A percentile compares a stretch with the other conserved stretches of the same genome.
Evolutionary conservation across 257 asterid genomes (phyloP).

Genomic region (Solanum piurae): DNA sequence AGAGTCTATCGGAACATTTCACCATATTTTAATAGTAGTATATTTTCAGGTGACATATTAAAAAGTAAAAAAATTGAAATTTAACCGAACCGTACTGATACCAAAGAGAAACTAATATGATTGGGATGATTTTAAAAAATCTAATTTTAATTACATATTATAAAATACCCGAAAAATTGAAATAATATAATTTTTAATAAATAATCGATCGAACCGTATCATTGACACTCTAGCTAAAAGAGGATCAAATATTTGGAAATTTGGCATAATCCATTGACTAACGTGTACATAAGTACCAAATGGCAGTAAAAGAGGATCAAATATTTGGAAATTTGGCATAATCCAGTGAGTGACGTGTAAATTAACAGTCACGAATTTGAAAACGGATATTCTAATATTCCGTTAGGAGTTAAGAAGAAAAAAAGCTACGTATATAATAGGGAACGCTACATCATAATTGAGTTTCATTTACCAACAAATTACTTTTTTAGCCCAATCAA

Average conservation of each 20-base stretch:
- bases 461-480: neutral
- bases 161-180: neutral
- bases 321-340: neutral
- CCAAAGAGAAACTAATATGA: neutral
- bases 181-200: too few relatives aligned
- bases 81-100: too few relatives aligned
- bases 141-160: neutral
- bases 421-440: neutral
- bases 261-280: neutral
- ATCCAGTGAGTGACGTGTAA: neutral
- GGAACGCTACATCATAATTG: neutral
- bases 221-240: too few relatives aligned
- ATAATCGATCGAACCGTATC: neutral
- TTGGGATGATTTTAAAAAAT: too few relatives aligned
- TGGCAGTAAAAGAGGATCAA: neutral
- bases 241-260: too few relatives aligned
- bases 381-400: neutral
- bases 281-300: neutral
- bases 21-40: too few relatives aligned
- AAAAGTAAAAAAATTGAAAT: too few relatives aligned
- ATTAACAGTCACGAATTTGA: neutral
- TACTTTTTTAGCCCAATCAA: neutral
- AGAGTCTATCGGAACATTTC: too few relatives aligned
- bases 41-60: neutral
- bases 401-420: neutral